Percentiles rank a stretch among this genome's conserved stretches.
Evolutionary conservation across 192 early-diverging fungal genomes (phyloP).

Genomic region (Coemansia sp.): DNA sequence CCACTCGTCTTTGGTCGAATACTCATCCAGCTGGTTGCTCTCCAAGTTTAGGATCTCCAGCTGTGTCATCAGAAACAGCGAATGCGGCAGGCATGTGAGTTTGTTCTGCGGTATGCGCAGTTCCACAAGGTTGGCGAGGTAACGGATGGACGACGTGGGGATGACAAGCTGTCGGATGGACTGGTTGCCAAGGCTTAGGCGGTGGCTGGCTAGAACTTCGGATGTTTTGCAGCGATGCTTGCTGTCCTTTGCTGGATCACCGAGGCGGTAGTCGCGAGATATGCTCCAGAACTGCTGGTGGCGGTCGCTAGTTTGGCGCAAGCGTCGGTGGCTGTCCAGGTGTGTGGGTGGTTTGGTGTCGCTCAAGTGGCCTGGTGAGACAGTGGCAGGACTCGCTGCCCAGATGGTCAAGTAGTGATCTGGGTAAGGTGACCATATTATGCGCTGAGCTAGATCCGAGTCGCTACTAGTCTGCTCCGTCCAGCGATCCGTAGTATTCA

Average conservation of each 20-base stretch:
- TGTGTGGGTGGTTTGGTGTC: neutral
- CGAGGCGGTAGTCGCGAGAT: constrained; percentile 26
- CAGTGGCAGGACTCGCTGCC: constrained; percentile 13
- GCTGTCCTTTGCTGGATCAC: neutral
- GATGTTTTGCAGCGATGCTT: constrained; percentile 11
- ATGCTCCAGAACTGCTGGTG: constrained; percentile 37
- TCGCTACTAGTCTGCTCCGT: neutral
- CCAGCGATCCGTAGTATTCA: neutral
- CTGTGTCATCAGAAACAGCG: constrained; percentile 33
- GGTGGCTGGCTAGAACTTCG: constrained; percentile 37
- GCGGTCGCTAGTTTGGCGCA: neutral
- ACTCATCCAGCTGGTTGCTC: constrained; percentile 31
- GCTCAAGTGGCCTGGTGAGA: neutral
- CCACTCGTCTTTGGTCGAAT: constrained; percentile 1
- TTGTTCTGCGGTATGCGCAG: constrained; percentile 49
- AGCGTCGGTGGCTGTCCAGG: constrained; percentile 6
- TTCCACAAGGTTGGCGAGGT: constrained; percentile 27
- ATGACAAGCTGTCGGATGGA: constrained; percentile 24
- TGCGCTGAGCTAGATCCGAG: neutral
- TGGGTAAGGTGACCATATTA: constrained; percentile 49
- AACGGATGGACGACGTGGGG: constrained; percentile 15
- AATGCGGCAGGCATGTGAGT: constrained; percentile 17
- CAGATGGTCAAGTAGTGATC: constrained; percentile 47
- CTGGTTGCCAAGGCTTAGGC: constrained; percentile 41
- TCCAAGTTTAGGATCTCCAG: constrained; percentile 49